A percentile compares a stretch with the other conserved stretches of the same genome.
Conservation (phyloP, 2,329 filamentous ascomycete genomes). For the Colletotrichum sp. region DNA sequence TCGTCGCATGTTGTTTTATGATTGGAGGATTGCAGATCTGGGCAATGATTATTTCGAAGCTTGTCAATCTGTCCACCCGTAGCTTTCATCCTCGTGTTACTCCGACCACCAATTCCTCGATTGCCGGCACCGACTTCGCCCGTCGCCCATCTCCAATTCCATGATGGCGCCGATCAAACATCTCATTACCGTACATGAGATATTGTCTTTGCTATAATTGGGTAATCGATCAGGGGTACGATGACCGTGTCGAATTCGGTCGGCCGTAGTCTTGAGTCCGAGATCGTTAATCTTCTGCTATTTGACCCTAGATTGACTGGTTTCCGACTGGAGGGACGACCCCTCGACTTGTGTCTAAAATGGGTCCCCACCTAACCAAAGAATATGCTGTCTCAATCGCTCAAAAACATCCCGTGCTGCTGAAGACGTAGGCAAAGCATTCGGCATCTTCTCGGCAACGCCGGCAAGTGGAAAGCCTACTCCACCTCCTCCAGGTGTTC, state of each 20-base stretch:
- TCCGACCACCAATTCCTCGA: neutral
- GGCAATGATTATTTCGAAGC: neutral
- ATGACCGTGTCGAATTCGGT: neutral
- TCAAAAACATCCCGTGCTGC: neutral
- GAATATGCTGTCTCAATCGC: neutral
- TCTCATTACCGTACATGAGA: fast-evolving
- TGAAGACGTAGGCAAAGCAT: neutral
- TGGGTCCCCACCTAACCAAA: too few species aligned
- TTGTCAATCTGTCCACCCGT: neutral
- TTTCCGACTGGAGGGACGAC: neutral
- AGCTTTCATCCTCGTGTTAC: neutral
- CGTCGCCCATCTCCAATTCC: neutral
- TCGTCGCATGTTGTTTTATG: neutral
- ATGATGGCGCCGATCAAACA: neutral
- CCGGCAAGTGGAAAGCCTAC: neutral
- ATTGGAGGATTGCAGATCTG: neutral
- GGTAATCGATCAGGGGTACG: neutral
- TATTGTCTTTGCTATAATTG: fast-evolving
- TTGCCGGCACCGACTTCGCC: neutral
- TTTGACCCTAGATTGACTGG: fast-evolving
- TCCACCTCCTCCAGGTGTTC: neutral
- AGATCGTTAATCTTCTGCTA: neutral
- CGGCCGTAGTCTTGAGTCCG: neutral
- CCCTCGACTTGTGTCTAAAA: neutral
- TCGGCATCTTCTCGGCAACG: neutral